Evolutionary conservation across 768 basidiomycete species (phyloP), one percentile per base, ranked within the genome.

Genomic region (Podaxis sp.): DNA sequence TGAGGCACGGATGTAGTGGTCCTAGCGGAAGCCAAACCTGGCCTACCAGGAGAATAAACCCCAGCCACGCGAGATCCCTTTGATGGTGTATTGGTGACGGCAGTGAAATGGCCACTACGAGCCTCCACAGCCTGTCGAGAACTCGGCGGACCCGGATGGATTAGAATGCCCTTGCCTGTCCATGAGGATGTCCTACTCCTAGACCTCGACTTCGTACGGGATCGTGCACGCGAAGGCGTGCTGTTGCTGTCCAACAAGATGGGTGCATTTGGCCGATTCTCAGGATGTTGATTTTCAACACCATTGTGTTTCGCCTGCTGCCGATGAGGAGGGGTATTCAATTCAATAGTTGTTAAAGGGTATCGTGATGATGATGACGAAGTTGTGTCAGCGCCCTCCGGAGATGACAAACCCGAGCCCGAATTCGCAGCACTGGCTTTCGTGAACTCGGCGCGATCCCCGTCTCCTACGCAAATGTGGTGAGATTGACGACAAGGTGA

Each of bases 401-500:
- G 85, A 33, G 33, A 33, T 64, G 72, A 80, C n/a, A 82, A 78
- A 17, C 82, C 77, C 56, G 62, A 73, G 1, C 80, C 75, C 28
- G 79, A 75, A 40, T 72, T 69, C 41, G 69, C 57, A 36, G 69
- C 64, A 41, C 64, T 66, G 11, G 68, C 74, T 10, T 62, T 65
- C 17, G 72, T 68, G 60, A 70, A 70, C 11, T 65, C 46, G 2
- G 70, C 58, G 7, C 49, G 60, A 3, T 63, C 57, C 15, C 60
- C 66, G 33, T 60, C 61, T 65, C 62, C 30, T 63, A 56, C 57
- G 52, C 24, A 36, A n/a, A n/a, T 38, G 26, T 30, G 48, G 37
- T 22, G 17, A 56, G 20, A 51, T 33, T 48, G 20, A 15, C 20
- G 13, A 58, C 48, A 22, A 11, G 37, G 36, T 5, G 20, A 61